Conservation (phyloP, 2,329 filamentous ascomycete genomes). For the Pseudogymnoascus sp. region DNA sequence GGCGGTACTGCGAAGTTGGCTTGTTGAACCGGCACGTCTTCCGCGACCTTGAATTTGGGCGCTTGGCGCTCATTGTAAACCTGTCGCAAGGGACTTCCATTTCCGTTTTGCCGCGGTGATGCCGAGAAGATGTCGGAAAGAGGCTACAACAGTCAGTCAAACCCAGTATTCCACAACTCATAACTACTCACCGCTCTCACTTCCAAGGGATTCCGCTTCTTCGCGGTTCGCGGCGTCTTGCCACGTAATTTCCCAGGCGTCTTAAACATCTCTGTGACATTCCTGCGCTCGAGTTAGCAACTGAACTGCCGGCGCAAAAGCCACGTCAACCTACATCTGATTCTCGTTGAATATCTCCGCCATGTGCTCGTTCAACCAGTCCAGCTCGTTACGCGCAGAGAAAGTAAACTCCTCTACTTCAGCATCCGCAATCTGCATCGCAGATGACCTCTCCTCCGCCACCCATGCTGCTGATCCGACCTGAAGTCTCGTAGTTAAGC, state of each 20-base stretch:
- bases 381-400: slow-evolving; percentile 85
- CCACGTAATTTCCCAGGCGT: slow-evolving; percentile 77
- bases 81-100: slow-evolving; percentile 35
- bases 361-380: slow-evolving; percentile 99
- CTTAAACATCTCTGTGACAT: slow-evolving; percentile 93
- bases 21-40: slow-evolving; percentile 36
- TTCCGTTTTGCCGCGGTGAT: slow-evolving; percentile 44
- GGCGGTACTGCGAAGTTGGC: slow-evolving; percentile 11
- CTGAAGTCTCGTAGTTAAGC: slow-evolving; percentile 47
- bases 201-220: slow-evolving; percentile 52
- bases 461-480: slow-evolving; percentile 85
- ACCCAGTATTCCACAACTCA: background rate
- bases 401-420: slow-evolving; percentile 92
- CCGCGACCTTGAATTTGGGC: slow-evolving; percentile 52
- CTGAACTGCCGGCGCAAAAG: slow-evolving; percentile 10
- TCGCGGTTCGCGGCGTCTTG: slow-evolving; percentile 67
- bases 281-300: slow-evolving; percentile 46
- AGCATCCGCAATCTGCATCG: slow-evolving; percentile 65
- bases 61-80: slow-evolving; percentile 24
- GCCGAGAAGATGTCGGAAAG: slow-evolving; percentile 53
- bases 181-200: slow-evolving; percentile 52
- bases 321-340: slow-evolving; percentile 61
- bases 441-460: slow-evolving; percentile 71
- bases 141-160: slow-evolving; percentile 38
- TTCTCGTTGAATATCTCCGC: slow-evolving; percentile 82